Base-by-base conservation (phyloP, 768 basidiomycete genomes). In the Kwoniella sp. region DNA sequence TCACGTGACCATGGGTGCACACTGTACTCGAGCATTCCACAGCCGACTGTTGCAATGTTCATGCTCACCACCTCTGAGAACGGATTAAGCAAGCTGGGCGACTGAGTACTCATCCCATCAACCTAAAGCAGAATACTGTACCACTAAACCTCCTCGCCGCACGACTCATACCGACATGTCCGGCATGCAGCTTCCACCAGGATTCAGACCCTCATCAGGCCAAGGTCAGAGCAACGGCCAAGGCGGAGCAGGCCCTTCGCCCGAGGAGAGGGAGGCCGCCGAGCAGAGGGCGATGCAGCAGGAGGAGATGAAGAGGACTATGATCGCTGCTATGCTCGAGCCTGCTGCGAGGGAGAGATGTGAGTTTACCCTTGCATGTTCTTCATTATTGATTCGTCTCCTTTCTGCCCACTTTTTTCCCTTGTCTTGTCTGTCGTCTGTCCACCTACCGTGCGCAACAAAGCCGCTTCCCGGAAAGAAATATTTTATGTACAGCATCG, bases 291-390 rank as follows among this genome's bases (percentile, higher is more conserved):
- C 64, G 59, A 69, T 66, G 38, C 70, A 63, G 37, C 70, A 73
- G 47, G 74, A 74, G 48, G 79, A 80, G 65, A 80, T 80, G 79
- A 77, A 78, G 73, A 67, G 79, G 65, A 65, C 50, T 22, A 75
- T 80, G 73, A 77, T 80, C 51, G 71, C 74, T 30, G 74, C 76
- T 17, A 76, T 80, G 70, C 61, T 80, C 29, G 79, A 74, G 53
- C 68, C 77, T 25, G 64, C 70, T 29, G 79, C 79, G 15, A 67
- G 79, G 52, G 79, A 80, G 54, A 38, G 79, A 73, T 68, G 79
- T 80, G 66, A 62, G 79, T 75, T n/a, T n/a, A n/a, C n/a, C n/a
- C n/a, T n/a, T n/a, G n/a, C n/a, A n/a, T n/a, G n/a, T n/a, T n/a
- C 0, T 15, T 45, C 25, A n/a, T n/a, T n/a, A n/a, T n/a, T n/a